A percentile compares a stretch with the other conserved stretches of the same genome.
These are phyloP conservation scores for Daedaleopsis nitida DNA, from an alignment of 768 basidiomycete species.

Conservation along the genomic window DNA sequence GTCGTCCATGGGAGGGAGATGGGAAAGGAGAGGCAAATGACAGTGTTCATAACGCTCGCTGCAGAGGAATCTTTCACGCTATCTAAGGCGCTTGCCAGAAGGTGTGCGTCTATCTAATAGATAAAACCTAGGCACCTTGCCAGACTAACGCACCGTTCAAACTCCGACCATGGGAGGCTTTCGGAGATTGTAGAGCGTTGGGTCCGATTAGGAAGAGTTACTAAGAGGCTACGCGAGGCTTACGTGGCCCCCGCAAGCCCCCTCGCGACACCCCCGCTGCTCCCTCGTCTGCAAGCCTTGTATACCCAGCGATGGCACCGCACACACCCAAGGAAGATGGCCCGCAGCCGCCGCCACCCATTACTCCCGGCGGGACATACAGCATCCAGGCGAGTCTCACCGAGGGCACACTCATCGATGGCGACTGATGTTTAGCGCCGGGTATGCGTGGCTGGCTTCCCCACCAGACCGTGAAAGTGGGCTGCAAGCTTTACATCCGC, in stretches of 20 bases:
- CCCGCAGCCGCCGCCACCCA: constrained; percentile 54
- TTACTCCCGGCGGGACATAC: constrained; percentile 77
- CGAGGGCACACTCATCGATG: constrained; percentile 21
- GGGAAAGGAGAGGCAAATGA: not conserved
- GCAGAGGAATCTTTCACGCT: not conserved
- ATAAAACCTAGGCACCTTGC: constrained; percentile 6
- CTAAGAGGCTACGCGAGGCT: not conserved
- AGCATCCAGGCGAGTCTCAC: constrained; percentile 62
- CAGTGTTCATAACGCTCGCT: too few species aligned
- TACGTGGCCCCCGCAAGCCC: not conserved
- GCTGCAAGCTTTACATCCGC: constrained; percentile 93
- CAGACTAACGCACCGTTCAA: not conserved
- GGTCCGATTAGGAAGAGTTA: not conserved
- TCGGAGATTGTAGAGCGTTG: not conserved
- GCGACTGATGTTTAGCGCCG: constrained; percentile 25
- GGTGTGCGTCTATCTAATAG: constrained; percentile 6
- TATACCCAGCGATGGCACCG: constrained; percentile 25
- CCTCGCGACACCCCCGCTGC: not conserved
- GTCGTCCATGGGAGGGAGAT: constrained; percentile 59
- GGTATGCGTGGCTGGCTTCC: constrained; percentile 23
- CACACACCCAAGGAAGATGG: constrained; percentile 39
- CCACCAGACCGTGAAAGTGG: constrained; percentile 79
- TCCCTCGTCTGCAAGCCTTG: not conserved
- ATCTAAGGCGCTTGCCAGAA: not conserved
- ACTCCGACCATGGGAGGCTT: not conserved